Conservation (phyloP, 192 early-diverging fungal genomes). For the Lobosporangium transversale region DNA sequence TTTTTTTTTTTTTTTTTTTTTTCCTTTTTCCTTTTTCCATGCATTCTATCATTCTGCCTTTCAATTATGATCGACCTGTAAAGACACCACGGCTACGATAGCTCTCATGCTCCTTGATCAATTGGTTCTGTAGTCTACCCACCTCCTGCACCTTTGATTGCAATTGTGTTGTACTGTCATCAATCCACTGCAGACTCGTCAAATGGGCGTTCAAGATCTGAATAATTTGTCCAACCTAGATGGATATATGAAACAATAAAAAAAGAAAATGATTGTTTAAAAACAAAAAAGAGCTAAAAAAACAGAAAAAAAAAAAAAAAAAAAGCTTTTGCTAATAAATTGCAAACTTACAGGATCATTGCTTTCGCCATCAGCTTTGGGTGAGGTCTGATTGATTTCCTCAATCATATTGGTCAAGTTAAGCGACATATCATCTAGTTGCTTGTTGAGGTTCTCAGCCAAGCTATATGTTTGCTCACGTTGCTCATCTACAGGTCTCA, state of each 20-base stretch:
- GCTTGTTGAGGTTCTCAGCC: constrained; percentile 86
- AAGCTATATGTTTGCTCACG: constrained; percentile 86
- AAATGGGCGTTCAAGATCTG: constrained; percentile 93
- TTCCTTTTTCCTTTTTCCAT: neutral
- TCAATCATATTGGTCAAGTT: constrained; percentile 84
- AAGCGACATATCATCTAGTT: constrained; percentile 87
- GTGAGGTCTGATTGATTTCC: constrained; percentile 79
- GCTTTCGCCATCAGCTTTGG: constrained; percentile 41
- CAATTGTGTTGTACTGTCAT: constrained; percentile 68
- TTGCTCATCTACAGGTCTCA: constrained; percentile 81
- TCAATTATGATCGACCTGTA: constrained; percentile 22
- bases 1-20: neutral
- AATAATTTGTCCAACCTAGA: constrained; percentile 76
- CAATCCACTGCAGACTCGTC: constrained; percentile 94
- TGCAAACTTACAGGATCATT: constrained; percentile 44
- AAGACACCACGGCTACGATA: constrained; percentile 44
- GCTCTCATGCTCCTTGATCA: constrained; percentile 45
- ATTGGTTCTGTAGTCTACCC: constrained; percentile 49
- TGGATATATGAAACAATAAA: neutral
- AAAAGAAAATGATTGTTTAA: too few relatives aligned
- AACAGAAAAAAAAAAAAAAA: neutral
- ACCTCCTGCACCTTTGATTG: constrained; percentile 67
- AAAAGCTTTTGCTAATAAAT: neutral
- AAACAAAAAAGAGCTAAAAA: neutral
- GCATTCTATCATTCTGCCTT: neutral